A percentile compares a stretch with the other conserved stretches of the same genome.
Conservation (phyloP, 352 stramenopile species). For the Pelagophyceae sp. region DNA sequence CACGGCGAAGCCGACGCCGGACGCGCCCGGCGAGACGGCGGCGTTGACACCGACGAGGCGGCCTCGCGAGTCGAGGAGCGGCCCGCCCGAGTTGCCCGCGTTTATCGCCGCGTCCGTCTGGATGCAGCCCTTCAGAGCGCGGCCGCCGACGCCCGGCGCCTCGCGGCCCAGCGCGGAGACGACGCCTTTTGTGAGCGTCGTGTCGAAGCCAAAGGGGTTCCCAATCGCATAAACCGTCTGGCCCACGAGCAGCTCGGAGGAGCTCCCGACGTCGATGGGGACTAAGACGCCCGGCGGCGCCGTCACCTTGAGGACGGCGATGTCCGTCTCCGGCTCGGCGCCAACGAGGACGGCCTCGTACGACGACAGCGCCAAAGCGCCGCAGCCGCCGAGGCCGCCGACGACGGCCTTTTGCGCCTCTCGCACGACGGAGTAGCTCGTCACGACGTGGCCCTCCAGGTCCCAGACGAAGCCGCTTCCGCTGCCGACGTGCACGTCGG, state of each 20-base stretch:
- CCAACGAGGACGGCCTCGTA: constrained; percentile 22
- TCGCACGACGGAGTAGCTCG: constrained; percentile 63
- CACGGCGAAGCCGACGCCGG: constrained; percentile 66
- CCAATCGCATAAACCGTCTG: constrained; percentile 40
- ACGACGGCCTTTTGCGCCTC: constrained; percentile 44
- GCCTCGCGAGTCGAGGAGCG: constrained; percentile 47
- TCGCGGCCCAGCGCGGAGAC: constrained; percentile 38
- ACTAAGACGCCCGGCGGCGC: constrained; percentile 35
- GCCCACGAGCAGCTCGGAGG: constrained; percentile 23
- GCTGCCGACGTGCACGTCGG: constrained; percentile 50
- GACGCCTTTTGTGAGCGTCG: constrained; percentile 38
- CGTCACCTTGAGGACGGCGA: constrained; percentile 43
- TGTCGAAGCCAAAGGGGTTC: constrained; percentile 43
- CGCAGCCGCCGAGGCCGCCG: constrained; percentile 40
- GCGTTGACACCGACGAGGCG: constrained; percentile 56
- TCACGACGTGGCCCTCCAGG: constrained; percentile 54
- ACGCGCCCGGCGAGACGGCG: constrained; percentile 43
- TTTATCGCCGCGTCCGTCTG: constrained; percentile 62
- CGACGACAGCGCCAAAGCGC: constrained; percentile 3
- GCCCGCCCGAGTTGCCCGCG: constrained; percentile 49
- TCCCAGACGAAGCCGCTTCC: constrained; percentile 61
- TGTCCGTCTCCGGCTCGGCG: constrained; percentile 41
- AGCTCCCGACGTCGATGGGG: constrained; percentile 32
- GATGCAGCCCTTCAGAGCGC: constrained; percentile 44
- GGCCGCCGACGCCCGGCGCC: constrained; percentile 41